These are phyloP conservation scores for Physcomitrium patens DNA, from an alignment of 225 moss, liverwort and hornwort genomes.

Conservation along the genomic window DNA sequence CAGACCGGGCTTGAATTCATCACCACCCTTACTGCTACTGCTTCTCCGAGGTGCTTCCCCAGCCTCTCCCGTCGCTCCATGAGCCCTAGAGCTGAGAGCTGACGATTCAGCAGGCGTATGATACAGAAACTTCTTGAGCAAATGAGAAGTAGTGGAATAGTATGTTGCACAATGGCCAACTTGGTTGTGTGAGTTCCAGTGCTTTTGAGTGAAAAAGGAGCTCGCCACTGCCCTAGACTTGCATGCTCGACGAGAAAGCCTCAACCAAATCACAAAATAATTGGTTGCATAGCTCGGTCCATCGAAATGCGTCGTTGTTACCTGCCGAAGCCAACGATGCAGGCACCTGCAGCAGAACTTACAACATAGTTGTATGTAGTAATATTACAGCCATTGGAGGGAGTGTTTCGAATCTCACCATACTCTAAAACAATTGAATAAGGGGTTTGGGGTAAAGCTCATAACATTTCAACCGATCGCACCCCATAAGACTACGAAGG, in stretches of 20 bases:
- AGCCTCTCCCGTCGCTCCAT: no score
- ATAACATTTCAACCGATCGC: no score
- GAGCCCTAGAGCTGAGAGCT: no score
- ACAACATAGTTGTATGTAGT: background rate
- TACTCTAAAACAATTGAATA: no score
- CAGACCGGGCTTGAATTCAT: background rate
- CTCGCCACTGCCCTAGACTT: constrained; percentile 16
- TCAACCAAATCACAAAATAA: background rate
- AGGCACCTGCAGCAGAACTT: background rate
- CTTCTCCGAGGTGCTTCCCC: no score
- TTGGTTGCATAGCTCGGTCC: background rate
- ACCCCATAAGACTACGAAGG: no score
- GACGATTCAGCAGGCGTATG: no score
- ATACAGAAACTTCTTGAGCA: no score
- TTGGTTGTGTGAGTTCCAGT: background rate
- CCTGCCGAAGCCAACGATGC: background rate
- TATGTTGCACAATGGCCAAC: constrained; percentile 1
- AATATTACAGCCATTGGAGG: background rate
- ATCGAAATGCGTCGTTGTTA: background rate
- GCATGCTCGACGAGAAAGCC: background rate
- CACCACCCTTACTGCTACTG: background rate
- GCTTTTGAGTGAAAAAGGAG: constrained; percentile 6
- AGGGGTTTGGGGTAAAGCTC: no score
- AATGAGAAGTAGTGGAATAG: background rate
- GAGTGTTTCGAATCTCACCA: no score